Conservation (phyloP, 768 basidiomycete species). For the Candolleomyces eurysporus region DNA sequence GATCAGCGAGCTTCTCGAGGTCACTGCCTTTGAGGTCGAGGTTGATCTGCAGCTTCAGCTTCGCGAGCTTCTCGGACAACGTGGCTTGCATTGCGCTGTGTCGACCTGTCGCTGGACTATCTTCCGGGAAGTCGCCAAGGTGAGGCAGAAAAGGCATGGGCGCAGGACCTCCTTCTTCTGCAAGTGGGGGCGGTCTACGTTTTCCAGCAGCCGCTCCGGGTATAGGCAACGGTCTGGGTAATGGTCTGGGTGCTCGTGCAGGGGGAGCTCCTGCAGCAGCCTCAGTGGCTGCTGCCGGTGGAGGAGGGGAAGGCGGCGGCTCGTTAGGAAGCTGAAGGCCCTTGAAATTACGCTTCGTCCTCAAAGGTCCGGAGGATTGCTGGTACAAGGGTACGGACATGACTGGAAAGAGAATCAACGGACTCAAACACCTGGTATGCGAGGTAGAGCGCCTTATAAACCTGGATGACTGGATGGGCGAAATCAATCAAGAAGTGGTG, state of each 20-base stretch:
- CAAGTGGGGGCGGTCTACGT: conserved; percentile 25
- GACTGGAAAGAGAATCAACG: not conserved
- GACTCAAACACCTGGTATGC: too few species aligned
- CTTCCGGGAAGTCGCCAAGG: conserved; percentile 36
- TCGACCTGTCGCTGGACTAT: conserved; percentile 53
- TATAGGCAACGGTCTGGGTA: conserved; percentile 18
- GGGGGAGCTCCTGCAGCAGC: not conserved
- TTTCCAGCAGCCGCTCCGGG: conserved; percentile 16
- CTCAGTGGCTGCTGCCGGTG: conserved; percentile 11
- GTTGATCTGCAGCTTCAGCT: conserved; percentile 77
- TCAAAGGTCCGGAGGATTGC: conserved; percentile 45
- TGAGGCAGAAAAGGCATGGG: conserved; percentile 31
- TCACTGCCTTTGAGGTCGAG: conserved; percentile 85
- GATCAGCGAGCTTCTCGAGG: conserved; percentile 82
- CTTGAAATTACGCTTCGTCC: conserved; percentile 92
- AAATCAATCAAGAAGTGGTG: not conserved
- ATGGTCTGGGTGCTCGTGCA: conserved; percentile 10
- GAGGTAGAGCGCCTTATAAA: too few species aligned
- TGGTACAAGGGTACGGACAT: conserved; percentile 15
- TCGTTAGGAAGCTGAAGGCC: conserved; percentile 65
- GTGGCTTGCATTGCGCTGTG: conserved; percentile 59
- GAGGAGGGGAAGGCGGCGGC: conserved; percentile 11
- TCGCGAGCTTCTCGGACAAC: conserved; percentile 78
- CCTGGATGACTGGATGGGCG: not conserved
- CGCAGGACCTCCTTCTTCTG: conserved; percentile 14